These are phyloP conservation scores for Termitomyces sp. DNA, from an alignment of 768 basidiomycete species.

Conservation along the genomic window DNA sequence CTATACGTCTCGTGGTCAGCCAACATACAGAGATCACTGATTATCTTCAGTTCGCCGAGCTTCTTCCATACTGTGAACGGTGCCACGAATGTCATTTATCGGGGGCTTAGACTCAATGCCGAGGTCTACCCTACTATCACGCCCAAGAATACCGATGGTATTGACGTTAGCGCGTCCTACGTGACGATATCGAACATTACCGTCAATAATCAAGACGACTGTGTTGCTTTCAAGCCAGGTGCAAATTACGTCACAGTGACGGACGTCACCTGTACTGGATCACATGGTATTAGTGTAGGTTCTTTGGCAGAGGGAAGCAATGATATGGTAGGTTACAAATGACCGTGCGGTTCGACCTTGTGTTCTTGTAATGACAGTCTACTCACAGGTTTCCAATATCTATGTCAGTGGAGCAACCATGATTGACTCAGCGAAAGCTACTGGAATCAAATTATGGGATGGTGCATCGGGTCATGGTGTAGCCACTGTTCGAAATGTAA, in stretches of 20 bases:
- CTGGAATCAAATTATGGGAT: slow-evolving; percentile 28
- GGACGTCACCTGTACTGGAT: slow-evolving; percentile 27
- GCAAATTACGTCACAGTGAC: slow-evolving; percentile 22
- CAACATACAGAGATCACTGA: background rate
- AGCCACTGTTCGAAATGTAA: slow-evolving; percentile 26
- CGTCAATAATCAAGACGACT: slow-evolving; percentile 26
- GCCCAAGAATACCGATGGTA: slow-evolving; percentile 29
- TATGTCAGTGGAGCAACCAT: slow-evolving; percentile 24
- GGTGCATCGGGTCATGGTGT: slow-evolving; percentile 24
- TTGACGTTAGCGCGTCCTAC: slow-evolving; percentile 23
- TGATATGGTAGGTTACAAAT: slow-evolving; percentile 10
- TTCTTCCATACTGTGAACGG: slow-evolving; percentile 26
- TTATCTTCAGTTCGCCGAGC: slow-evolving; percentile 12
- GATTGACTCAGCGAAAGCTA: slow-evolving; percentile 26
- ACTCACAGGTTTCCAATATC: slow-evolving; percentile 19
- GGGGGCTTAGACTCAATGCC: slow-evolving; percentile 20
- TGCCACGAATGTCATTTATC: slow-evolving; percentile 22
- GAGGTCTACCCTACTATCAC: slow-evolving; percentile 19
- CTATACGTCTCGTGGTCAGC: background rate
- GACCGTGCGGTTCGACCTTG: background rate
- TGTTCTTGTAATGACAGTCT: background rate
- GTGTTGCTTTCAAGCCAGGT: slow-evolving; percentile 25
- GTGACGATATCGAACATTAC: slow-evolving; percentile 24
- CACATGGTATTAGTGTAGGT: slow-evolving; percentile 27
- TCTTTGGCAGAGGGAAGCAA: slow-evolving; percentile 16